phyloP scores from a whole-genome alignment of 176 grass and related monocot genomes.

The Oryza glumipatula region DNA sequence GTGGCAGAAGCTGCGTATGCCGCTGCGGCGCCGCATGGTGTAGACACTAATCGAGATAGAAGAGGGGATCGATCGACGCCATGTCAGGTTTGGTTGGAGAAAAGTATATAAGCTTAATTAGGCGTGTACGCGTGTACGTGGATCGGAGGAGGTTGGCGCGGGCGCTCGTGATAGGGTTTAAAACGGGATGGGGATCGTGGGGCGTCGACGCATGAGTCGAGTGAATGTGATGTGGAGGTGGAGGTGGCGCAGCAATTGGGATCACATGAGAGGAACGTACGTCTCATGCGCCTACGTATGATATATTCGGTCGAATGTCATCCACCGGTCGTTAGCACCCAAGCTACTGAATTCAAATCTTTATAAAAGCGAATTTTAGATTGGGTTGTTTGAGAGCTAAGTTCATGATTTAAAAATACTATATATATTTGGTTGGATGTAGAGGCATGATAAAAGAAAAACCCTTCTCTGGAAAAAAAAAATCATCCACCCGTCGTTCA shows the following conservation, averaged over 20 bases:
- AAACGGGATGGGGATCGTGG: background rate
- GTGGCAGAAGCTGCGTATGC: slow-evolving; percentile 71
- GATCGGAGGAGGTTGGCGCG: background rate
- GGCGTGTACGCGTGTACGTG: background rate
- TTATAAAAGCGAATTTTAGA: too few relatives aligned
- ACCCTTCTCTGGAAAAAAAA: too few relatives aligned
- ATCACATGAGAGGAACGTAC: slow-evolving; percentile 46
- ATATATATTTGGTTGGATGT: too few relatives aligned
- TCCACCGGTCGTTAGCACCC: too few relatives aligned
- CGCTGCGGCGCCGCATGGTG: slow-evolving; percentile 55
- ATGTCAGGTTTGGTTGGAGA: background rate
- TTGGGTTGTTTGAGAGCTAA: too few relatives aligned
- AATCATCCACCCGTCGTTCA: too few relatives aligned
- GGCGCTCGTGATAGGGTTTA: slow-evolving; percentile 27
- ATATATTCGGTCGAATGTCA: too few relatives aligned
- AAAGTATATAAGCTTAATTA: slow-evolving; percentile 9
- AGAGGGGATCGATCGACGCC: background rate
- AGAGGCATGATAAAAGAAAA: too few relatives aligned
- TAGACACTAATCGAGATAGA: background rate
- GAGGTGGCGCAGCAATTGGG: slow-evolving; percentile 45
- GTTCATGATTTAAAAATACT: too few relatives aligned
- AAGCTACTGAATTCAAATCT: too few relatives aligned
- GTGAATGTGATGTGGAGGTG: slow-evolving; percentile 42
- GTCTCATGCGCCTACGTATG: too few relatives aligned
- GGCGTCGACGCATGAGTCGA: slow-evolving; percentile 36